phyloP scores from a whole-genome alignment of 164 flowering plant species.

The Dillenia turbinata region DNA sequence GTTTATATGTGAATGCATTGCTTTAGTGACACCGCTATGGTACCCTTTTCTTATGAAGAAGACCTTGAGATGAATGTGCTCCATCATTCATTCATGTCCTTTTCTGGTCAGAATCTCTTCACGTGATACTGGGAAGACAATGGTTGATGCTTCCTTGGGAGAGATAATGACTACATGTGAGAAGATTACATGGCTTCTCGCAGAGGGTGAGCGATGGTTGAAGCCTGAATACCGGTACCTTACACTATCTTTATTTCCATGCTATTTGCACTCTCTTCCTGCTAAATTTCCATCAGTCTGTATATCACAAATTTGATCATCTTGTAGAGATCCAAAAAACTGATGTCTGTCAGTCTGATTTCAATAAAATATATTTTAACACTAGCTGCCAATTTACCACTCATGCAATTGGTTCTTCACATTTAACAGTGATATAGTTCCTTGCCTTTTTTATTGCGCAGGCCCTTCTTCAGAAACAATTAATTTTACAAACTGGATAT shows the following conservation, averaged over 20 bases:
- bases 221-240: conserved; percentile 91
- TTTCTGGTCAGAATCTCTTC: conserved; percentile 62
- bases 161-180: conserved; percentile 99
- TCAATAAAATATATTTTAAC: too few species aligned
- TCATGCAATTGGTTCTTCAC: too few species aligned
- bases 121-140: conserved; percentile 98
- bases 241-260: not conserved
- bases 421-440: too few species aligned
- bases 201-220: conserved; percentile 95
- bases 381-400: too few species aligned
- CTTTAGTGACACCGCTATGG: too few species aligned
- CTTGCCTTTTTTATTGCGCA: too few species aligned
- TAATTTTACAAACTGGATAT: too few species aligned
- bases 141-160: conserved; percentile 97
- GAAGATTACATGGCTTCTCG: conserved; percentile 93
- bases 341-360: too few species aligned
- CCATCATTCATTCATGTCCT: conserved; percentile 2
- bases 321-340: not conserved
- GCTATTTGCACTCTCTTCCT: not conserved
- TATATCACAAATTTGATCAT: not conserved
- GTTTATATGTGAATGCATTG: too few species aligned
- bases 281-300: not conserved
- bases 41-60: too few species aligned
- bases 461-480: too few species aligned
- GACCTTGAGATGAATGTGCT: not conserved